Base-by-base conservation (phyloP, 345 rosid genomes). In the Noccaea caerulescens region DNA sequence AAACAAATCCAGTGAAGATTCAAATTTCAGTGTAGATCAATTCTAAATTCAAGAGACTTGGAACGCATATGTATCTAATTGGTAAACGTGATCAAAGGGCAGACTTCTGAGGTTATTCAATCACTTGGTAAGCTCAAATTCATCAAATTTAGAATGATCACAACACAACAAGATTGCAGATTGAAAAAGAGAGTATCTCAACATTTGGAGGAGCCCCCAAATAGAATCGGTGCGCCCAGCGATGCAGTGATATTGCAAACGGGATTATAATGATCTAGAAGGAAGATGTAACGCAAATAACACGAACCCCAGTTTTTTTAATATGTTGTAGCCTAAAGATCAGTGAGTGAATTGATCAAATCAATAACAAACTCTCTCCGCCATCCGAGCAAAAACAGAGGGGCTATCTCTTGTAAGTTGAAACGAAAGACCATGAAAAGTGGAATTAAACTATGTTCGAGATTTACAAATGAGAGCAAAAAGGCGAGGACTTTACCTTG, bases 401-500 rank as follows among this genome's bases (percentile, higher is more conserved):
- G 20, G 3, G 12, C 13, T 10, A 25, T 25, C 32, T 14, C 6
- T 16, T 27, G 30, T 27, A 27, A 27, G 30, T 27, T 11, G 27
- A 52, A 54, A 52, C 20, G 1, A 14, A 14, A 10, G 4, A 49
- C 13, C 6, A 25, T 49, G 5, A 30, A 49, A 34, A 13, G 1
- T 67, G 5, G 53, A 32, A 16, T 27, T 20, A 6, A 50, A n/a
- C 3, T 2, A 46, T 33, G 16, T 34, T 38, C 10, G 46, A 45
- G 25, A 68, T 50, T 11, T 8, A 27, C 39, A 62, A 33, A 45
- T 10, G 53, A 36, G 23, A 36, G 20, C 4, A 59, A 37, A 27
- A 59, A 46, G 45, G 30, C 60, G 52, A 73, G 20, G 11, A 57
- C 77, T 73, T 46, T 64, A 56, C 77, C 71, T 72, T 47, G 6